These are phyloP conservation scores for Chaetomium sp. DNA, from an alignment of 2,329 filamentous ascomycete genomes.

Conservation along the genomic window DNA sequence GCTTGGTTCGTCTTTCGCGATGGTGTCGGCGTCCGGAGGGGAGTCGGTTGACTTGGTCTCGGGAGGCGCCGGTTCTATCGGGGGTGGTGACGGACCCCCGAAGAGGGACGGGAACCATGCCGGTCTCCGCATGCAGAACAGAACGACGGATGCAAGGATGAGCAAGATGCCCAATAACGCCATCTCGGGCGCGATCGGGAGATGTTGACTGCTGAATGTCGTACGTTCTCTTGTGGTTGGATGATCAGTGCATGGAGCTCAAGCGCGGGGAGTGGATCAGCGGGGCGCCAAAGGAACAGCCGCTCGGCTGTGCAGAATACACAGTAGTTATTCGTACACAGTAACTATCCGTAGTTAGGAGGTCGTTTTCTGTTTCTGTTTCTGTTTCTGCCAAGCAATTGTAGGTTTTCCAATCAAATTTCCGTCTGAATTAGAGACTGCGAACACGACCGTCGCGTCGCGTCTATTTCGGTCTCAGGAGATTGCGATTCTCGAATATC, in stretches of 20 bases:
- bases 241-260: slow-evolving; percentile 6
- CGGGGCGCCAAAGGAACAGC: slow-evolving; percentile 9
- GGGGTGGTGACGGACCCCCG: slow-evolving; percentile 31
- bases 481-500: slow-evolving; percentile 15
- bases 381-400: not conserved
- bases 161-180: slow-evolving; percentile 63
- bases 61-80: slow-evolving; percentile 22
- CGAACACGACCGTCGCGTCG: slow-evolving; percentile 1
- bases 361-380: too few species aligned
- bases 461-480: slow-evolving; percentile 11
- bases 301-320: not conserved
- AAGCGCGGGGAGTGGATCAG: slow-evolving; percentile 5
- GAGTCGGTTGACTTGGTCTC: slow-evolving; percentile 18
- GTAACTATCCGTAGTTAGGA: too few species aligned
- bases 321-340: too few species aligned
- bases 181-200: slow-evolving; percentile 45
- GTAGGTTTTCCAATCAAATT: not conserved
- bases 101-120: slow-evolving; percentile 51
- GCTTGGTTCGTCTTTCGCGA: not conserved
- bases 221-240: slow-evolving; percentile 25
- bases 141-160: slow-evolving; percentile 62
- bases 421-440: not conserved
- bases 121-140: slow-evolving; percentile 57
- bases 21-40: slow-evolving; percentile 22
- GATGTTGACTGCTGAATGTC: slow-evolving; percentile 25